Base-by-base conservation (phyloP, 2,329 filamentous ascomycete species). In the Colletotrichum costaricense region DNA sequence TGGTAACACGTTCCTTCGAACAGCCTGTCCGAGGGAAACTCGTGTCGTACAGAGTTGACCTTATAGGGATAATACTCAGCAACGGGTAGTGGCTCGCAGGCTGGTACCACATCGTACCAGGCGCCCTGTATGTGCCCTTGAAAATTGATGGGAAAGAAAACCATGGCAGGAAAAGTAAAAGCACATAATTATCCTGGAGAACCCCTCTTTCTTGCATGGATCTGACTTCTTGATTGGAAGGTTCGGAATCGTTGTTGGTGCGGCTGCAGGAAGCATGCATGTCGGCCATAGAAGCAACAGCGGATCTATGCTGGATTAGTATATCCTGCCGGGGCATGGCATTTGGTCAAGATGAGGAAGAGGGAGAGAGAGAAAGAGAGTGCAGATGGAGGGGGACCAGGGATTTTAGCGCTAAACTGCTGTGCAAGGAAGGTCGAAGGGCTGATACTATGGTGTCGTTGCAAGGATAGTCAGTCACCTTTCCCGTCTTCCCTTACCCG, bases 291-390 rank as follows among this genome's bases (percentile, higher is more conserved):
- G 35, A 28, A 33, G 19, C 59, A 33, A 63, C 42, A 22, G 42
- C 46, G 59, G 59, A 42, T 63, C 42, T 38, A n/a, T 52, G 26
- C 60, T 63, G 11, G 24, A 63, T 63, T n/a, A 54, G 52, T 46
- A 54, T 12, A 19, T 5, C n/a, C 60, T 2, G 9, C 46, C 26
- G 60, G 22, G 24, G 2, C 22, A 19, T 35, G n/a, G 33, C 11
- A 19, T 24, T 5, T 63, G 28, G n/a, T n/a, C 35, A 35, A 54
- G 42, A n/a, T 54, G 5, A 63, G 60, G 8, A 4, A 63, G 14
- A 5, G 12, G 19, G 14, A 63, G n/a, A 5, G 12, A 42, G 38
- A 22, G 4, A 26, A 46, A 52, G 2, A 30, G 6, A 26, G n/a
- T 19, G 8, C 42, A 52, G 11, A 46, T 12, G 8, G 3, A 8